These are phyloP conservation scores for Populus hybrid DNA, from an alignment of 441 rosid genomes.

Conservation along the genomic window DNA sequence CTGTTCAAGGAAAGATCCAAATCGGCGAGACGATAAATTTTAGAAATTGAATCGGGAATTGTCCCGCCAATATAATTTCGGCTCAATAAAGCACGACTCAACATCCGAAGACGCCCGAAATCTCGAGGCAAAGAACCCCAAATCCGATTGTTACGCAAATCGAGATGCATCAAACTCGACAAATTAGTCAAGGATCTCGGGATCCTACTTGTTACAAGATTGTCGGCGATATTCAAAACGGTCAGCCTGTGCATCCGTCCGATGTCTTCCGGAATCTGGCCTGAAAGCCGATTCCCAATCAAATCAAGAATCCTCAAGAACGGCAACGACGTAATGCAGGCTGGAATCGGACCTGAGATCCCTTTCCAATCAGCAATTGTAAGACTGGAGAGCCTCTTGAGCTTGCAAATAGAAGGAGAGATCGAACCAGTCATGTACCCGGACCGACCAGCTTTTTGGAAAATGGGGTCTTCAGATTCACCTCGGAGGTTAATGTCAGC, in stretches of 20 bases:
- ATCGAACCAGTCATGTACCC: slow-evolving; percentile 81
- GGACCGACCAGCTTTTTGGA: slow-evolving; percentile 54
- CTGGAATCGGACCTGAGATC: slow-evolving; percentile 70
- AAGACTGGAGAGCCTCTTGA: slow-evolving; percentile 56
- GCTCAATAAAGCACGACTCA: slow-evolving; percentile 75
- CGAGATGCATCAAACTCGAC: slow-evolving; percentile 74
- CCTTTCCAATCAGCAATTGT: slow-evolving; percentile 90
- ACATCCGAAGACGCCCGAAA: slow-evolving; percentile 56
- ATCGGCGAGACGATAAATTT: slow-evolving; percentile 76
- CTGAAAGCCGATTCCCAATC: slow-evolving; percentile 65
- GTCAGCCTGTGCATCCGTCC: slow-evolving; percentile 58
- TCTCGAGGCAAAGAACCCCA: slow-evolving; percentile 55
- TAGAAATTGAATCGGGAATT: slow-evolving; percentile 55
- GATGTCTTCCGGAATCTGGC: slow-evolving; percentile 55
- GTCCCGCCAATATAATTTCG: slow-evolving; percentile 54
- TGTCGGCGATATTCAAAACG: slow-evolving; percentile 73
- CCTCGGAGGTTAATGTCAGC: slow-evolving; percentile 53
- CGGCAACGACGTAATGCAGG: slow-evolving; percentile 53
- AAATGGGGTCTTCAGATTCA: slow-evolving; percentile 83
- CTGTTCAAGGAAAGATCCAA: slow-evolving; percentile 68
- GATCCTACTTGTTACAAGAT: slow-evolving; percentile 58
- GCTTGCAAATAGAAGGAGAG: slow-evolving; percentile 63
- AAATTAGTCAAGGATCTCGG: slow-evolving; percentile 57
- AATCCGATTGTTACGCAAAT: slow-evolving; percentile 63
- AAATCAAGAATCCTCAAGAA: slow-evolving; percentile 74